phyloP scores from a whole-genome alignment of 75 land plant species.

The Pinus tabuliformis region DNA sequence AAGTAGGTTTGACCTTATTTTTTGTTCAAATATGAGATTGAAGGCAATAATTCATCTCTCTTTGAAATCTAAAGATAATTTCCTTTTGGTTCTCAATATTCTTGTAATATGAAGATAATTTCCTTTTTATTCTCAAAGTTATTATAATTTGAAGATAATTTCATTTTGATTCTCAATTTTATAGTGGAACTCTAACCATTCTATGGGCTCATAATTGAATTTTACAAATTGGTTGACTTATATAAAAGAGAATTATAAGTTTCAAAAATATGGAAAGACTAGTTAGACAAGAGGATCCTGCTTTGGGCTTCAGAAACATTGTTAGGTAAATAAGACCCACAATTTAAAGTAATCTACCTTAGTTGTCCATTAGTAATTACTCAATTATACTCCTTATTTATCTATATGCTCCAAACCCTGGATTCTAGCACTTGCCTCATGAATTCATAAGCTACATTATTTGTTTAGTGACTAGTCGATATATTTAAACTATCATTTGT shows the following conservation, averaged over 20 bases:
- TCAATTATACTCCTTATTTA: no score
- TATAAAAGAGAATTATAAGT: slow-evolving; percentile 92
- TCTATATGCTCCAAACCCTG: no score
- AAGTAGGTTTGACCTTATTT: slow-evolving; percentile 22
- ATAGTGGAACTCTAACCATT: neutral
- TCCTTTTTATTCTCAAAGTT: no score
- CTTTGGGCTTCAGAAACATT: slow-evolving; percentile 65
- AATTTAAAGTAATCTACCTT: slow-evolving; percentile 47
- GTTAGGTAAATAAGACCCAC: slow-evolving; percentile 61
- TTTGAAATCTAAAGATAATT: no score
- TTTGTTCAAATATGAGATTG: no score
- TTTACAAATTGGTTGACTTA: slow-evolving; percentile 72
- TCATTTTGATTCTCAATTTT: no score
- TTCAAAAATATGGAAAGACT: slow-evolving; percentile 68
- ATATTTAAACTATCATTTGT: neutral
- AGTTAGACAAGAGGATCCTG: slow-evolving; percentile 64
- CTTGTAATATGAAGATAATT: no score
- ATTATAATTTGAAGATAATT: no score
- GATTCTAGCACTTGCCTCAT: neutral
- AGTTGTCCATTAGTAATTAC: neutral
- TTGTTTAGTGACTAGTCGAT: neutral
- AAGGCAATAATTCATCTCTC: no score
- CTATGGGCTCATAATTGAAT: slow-evolving; percentile 29
- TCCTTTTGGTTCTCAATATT: no score
- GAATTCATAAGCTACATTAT: neutral